phyloP scores from a whole-genome alignment of 192 early-diverging fungal species.

The Linnemannia zychae region DNA sequence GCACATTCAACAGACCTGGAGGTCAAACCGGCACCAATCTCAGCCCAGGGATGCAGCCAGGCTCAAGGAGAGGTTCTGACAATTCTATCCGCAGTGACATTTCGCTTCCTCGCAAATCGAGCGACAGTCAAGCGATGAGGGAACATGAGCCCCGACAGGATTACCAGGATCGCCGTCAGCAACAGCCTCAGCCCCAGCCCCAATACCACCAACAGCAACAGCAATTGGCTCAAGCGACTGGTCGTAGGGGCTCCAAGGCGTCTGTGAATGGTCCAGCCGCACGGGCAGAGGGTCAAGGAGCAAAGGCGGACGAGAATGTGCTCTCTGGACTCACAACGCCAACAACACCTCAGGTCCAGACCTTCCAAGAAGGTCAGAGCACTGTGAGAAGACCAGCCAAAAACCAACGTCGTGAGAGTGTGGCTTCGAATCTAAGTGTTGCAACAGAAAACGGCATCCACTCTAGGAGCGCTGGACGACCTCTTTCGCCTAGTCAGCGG shows the following conservation, averaged over 20 bases:
- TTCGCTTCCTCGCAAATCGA: conserved; percentile 6
- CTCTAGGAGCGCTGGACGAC: conserved; percentile 8
- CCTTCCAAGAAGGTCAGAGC: conserved; percentile 11
- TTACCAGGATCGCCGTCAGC: conserved; percentile 20
- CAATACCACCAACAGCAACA: background rate
- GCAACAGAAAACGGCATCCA: conserved; percentile 19
- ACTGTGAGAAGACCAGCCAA: conserved; percentile 11
- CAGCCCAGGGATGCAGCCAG: background rate
- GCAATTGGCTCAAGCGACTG: background rate
- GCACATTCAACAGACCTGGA: background rate
- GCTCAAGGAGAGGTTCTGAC: conserved; percentile 30
- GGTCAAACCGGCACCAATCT: background rate
- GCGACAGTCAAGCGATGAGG: conserved; percentile 12
- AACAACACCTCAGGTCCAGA: conserved; percentile 30
- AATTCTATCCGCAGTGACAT: conserved; percentile 20
- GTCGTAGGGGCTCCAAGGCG: conserved; percentile 7
- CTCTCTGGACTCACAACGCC: conserved; percentile 23
- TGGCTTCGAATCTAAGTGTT: conserved; percentile 23
- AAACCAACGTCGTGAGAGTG: conserved; percentile 29
- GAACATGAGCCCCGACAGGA: conserved; percentile 15
- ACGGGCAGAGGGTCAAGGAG: background rate
- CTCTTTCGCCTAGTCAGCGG: conserved; percentile 18
- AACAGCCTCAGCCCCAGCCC: background rate
- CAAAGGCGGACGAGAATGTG: background rate
- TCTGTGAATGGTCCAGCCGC: background rate